A percentile compares a stretch with the other conserved stretches of the same genome.
Evolutionary conservation across 1,284 basidiomycete genomes (phyloP).

Genomic region (Fomes fomentarius): DNA sequence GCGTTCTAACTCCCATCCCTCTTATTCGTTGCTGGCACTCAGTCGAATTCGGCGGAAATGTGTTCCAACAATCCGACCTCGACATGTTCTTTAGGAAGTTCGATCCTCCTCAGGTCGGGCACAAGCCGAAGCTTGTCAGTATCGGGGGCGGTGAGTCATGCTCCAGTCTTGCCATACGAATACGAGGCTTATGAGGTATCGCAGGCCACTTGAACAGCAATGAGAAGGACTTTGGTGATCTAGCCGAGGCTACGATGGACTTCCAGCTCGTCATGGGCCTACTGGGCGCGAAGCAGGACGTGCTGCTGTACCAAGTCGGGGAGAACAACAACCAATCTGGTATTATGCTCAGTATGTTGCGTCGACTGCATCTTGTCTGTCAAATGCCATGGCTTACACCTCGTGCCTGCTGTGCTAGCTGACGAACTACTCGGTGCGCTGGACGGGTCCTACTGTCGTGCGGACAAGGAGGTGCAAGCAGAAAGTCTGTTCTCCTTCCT

Average conservation of each 20-base stretch:
- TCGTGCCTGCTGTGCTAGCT: neutral
- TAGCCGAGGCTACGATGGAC: constrained; percentile 50
- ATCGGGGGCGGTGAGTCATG: constrained; percentile 53
- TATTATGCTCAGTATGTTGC: too few species aligned
- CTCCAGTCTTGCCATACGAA: too few species aligned
- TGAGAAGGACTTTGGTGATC: neutral
- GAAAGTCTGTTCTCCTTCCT: neutral
- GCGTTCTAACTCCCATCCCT: constrained; percentile 37
- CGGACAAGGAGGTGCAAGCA: neutral
- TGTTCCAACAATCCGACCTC: constrained; percentile 35
- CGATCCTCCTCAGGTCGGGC: constrained; percentile 35
- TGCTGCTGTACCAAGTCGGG: constrained; percentile 50
- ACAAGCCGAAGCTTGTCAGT: constrained; percentile 25
- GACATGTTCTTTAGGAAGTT: constrained; percentile 44
- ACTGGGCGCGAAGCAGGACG: constrained; percentile 30
- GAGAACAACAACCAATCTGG: constrained; percentile 30
- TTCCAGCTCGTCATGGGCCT: constrained; percentile 21
- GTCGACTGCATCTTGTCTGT: neutral
- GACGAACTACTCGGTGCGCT: constrained; percentile 14
- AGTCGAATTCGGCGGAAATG: constrained; percentile 2
- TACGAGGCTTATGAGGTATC: too few species aligned
- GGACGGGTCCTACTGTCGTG: constrained; percentile 12
- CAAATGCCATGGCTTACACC: neutral
- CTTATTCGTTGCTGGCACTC: neutral
- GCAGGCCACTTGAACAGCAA: neutral